These are phyloP conservation scores for Thelephora terrestris DNA, from an alignment of 1,284 basidiomycete species.

Conservation along the genomic window DNA sequence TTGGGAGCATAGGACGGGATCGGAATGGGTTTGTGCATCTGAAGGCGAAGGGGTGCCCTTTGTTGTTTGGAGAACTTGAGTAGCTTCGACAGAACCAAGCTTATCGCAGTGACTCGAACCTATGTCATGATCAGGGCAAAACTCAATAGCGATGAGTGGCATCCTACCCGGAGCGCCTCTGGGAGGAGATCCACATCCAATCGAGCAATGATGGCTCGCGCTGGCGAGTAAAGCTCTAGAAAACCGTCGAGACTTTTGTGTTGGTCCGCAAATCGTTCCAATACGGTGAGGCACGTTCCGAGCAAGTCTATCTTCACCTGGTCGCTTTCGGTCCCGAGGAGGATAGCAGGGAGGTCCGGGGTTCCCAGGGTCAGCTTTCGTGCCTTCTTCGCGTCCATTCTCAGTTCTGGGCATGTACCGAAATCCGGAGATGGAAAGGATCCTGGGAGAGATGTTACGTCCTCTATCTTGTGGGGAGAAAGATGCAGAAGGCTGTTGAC, in stretches of 20 bases:
- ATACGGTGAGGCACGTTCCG: constrained; percentile 48
- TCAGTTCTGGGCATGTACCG: constrained; percentile 32
- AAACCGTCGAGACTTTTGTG: constrained; percentile 77
- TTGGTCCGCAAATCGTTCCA: constrained; percentile 60
- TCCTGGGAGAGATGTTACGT: constrained; percentile 44
- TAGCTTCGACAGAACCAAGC: constrained; percentile 44
- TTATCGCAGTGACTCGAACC: constrained; percentile 33
- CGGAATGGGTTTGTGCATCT: constrained; percentile 94
- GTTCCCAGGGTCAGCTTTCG: constrained; percentile 29
- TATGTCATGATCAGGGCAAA: constrained; percentile 17
- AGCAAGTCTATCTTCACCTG: constrained; percentile 64
- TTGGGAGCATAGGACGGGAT: constrained; percentile 91
- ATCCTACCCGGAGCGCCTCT: constrained; percentile 44
- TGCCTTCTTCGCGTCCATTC: constrained; percentile 31
- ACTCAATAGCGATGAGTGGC: background rate
- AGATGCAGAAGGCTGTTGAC: constrained; percentile 65
- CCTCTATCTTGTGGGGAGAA: constrained; percentile 47
- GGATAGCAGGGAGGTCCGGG: constrained; percentile 37
- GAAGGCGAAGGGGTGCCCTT: constrained; percentile 76
- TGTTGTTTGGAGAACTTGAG: constrained; percentile 66
- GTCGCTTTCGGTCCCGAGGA: constrained; percentile 32
- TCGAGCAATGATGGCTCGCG: constrained; percentile 47
- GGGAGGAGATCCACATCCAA: constrained; percentile 42
- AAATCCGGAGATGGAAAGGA: constrained; percentile 71
- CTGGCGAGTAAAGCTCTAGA: constrained; percentile 72